Percentiles rank a stretch among this genome's conserved stretches.
phyloP scores from a whole-genome alignment of 2,329 filamentous ascomycete genomes.

The Aspergillus carbonarius region DNA sequence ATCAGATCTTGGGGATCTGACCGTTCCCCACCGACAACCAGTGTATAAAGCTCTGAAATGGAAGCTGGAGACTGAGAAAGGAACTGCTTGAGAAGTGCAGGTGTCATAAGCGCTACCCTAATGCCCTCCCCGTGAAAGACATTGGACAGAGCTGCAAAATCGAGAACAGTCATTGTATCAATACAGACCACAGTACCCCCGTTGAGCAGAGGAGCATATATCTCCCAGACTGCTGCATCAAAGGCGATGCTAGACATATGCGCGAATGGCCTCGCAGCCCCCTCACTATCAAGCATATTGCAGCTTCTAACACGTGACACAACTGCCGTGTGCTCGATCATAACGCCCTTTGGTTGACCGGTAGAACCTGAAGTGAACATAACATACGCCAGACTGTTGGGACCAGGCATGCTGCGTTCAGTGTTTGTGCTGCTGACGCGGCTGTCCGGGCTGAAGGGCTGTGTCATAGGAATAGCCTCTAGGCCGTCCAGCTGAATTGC shows the following conservation, averaged over 20 bases:
- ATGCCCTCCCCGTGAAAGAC: background rate
- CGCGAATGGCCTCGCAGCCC: background rate
- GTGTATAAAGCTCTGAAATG: background rate
- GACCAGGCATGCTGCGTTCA: background rate
- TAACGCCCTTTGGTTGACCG: conserved; percentile 3
- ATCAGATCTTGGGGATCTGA: conserved; percentile 1
- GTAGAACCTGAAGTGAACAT: conserved; percentile 7
- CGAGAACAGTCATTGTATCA: background rate
- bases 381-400: conserved; percentile 1
- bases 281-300: background rate
- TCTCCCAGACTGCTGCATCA: conserved; percentile 1
- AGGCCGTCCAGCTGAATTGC: background rate
- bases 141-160: background rate
- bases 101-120: background rate
- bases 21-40: conserved; percentile 5
- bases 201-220: background rate
- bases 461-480: background rate
- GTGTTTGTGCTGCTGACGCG: background rate
- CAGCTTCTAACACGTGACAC: background rate
- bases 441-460: background rate
- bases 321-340: conserved; percentile 1
- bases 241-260: background rate
- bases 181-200: conserved; percentile 1
- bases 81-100: background rate
- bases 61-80: background rate